Conservation (phyloP, 352 stramenopile genomes). For the Blastocystis sp. region DNA sequence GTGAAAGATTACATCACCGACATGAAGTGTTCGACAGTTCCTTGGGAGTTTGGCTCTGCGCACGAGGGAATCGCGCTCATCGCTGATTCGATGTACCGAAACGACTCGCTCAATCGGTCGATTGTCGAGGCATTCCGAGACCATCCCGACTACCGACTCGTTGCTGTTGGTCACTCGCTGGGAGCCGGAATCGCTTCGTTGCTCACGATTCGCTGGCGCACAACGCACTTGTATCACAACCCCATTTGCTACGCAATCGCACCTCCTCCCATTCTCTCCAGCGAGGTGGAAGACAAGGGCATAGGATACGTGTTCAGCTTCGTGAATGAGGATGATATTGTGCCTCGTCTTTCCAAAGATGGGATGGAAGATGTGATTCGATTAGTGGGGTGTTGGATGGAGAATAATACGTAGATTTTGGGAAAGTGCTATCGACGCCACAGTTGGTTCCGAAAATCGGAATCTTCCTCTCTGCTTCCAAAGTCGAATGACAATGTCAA, state of each 20-base stretch:
- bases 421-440: background rate
- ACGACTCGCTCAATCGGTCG: background rate
- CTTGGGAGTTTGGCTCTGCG: conserved; percentile 3
- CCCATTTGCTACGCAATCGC: conserved; percentile 26
- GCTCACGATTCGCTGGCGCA: conserved; percentile 4
- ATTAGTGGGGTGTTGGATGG: background rate
- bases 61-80: conserved; percentile 52
- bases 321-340: conserved; percentile 58
- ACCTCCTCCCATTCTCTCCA: conserved; percentile 7
- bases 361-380: conserved; percentile 19
- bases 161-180: conserved; percentile 17
- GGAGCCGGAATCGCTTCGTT: conserved; percentile 49
- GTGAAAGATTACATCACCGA: conserved; percentile 9
- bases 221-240: background rate
- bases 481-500: background rate
- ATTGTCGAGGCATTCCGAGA: background rate
- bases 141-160: background rate
- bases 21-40: background rate
- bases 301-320: conserved; percentile 32
- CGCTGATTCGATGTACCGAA: background rate
- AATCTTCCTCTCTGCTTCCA: background rate
- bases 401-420: background rate
- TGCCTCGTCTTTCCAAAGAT: background rate
- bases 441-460: background rate
- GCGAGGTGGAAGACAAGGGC: conserved; percentile 35